These are phyloP conservation scores for Neurospora intermedia DNA, from an alignment of 495 filamentous ascomycete species.

Conservation along the genomic window DNA sequence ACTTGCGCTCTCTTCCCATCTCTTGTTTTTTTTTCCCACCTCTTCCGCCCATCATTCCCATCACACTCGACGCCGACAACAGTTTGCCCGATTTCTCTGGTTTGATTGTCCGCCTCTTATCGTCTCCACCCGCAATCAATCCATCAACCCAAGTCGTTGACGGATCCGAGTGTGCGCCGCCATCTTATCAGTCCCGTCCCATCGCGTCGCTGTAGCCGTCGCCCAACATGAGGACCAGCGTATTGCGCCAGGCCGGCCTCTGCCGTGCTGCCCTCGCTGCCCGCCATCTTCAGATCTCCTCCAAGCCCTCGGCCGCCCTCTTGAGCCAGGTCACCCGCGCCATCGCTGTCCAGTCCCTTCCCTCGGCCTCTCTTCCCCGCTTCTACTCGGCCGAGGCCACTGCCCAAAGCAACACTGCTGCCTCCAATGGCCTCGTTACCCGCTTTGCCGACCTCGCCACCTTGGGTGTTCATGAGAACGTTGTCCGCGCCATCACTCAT, in stretches of 20 bases:
- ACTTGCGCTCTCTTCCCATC: constrained; percentile 10
- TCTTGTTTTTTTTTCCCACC: background rate
- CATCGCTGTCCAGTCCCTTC: constrained; percentile 6
- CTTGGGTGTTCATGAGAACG: constrained; percentile 47
- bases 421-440: constrained; percentile 35
- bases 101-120: background rate
- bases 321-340: constrained; percentile 7
- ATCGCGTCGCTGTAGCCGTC: background rate
- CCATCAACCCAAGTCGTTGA: background rate
- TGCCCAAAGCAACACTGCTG: constrained; percentile 2
- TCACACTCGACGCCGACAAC: background rate
- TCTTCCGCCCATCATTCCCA: background rate
- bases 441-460: constrained; percentile 59
- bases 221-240: constrained; percentile 21
- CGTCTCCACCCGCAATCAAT: background rate
- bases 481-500: constrained; percentile 59
- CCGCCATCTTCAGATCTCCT: constrained; percentile 16
- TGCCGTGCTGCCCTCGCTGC: constrained; percentile 15
- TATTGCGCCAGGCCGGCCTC: constrained; percentile 20
- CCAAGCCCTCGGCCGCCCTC: constrained; percentile 10
- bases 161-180: background rate
- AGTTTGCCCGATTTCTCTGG: background rate
- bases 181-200: background rate
- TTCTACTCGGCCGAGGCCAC: constrained; percentile 31
- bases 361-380: constrained; percentile 16